Evolutionary conservation across 805 yeast genomes (phyloP).

Genomic region (Metschnikowia noctiluminum): DNA sequence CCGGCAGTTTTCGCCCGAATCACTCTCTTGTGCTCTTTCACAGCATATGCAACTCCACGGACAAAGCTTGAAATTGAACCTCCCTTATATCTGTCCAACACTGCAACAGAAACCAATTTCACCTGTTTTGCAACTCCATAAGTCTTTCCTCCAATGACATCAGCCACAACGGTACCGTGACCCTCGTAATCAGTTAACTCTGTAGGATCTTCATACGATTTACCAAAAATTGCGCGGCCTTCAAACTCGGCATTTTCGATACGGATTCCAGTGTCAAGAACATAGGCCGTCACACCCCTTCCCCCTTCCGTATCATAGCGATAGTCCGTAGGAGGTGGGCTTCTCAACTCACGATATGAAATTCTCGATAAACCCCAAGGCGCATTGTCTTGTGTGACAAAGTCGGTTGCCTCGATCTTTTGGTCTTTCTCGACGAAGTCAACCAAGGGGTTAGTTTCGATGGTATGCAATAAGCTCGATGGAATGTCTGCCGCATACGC

Average conservation of each 20-base stretch:
- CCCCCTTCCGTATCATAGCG: slow-evolving; percentile 72
- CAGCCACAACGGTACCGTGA: slow-evolving; percentile 97
- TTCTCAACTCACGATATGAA: slow-evolving; percentile 66
- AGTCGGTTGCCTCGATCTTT: slow-evolving; percentile 32
- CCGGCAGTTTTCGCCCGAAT: slow-evolving; percentile 53
- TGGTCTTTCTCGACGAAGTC: slow-evolving; percentile 24
- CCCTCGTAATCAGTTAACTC: slow-evolving; percentile 80
- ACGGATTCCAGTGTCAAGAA: slow-evolving; percentile 87
- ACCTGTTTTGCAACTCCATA: slow-evolving; percentile 87
- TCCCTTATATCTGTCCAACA: slow-evolving; percentile 75
- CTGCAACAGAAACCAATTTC: slow-evolving; percentile 77
- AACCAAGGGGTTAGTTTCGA: slow-evolving; percentile 17
- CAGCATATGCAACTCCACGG: slow-evolving; percentile 83
- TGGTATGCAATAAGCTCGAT: slow-evolving; percentile 13
- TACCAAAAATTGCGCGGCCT: slow-evolving; percentile 85
- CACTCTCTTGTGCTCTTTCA: slow-evolving; percentile 61
- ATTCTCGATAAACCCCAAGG: slow-evolving; percentile 95
- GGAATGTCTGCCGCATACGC: slow-evolving; percentile 25
- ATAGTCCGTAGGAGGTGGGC: slow-evolving; percentile 33
- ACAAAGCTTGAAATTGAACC: slow-evolving; percentile 83
- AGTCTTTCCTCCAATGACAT: slow-evolving; percentile 76
- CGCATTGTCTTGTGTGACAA: slow-evolving; percentile 71
- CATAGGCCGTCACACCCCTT: slow-evolving; percentile 79
- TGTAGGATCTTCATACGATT: slow-evolving; percentile 60
- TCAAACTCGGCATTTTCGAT: slow-evolving; percentile 72